These are phyloP conservation scores for Lentinula sp. DNA, from an alignment of 768 basidiomycete species.

Conservation along the genomic window DNA sequence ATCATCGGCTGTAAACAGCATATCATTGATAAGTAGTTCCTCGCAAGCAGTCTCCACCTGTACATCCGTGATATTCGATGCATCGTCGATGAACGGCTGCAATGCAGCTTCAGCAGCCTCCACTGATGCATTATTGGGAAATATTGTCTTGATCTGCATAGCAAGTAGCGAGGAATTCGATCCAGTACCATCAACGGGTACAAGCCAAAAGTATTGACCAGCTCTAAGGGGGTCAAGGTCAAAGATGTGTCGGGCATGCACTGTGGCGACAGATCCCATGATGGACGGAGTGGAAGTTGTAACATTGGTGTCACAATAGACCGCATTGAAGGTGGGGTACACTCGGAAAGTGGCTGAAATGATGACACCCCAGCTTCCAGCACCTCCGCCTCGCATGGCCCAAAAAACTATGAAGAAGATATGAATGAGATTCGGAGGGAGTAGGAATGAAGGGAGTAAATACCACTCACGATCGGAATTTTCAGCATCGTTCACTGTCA, in stretches of 20 bases:
- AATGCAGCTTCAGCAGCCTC: conserved; percentile 11
- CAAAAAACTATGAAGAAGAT: conserved; percentile 3
- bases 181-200: no score
- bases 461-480: no score
- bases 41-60: not conserved
- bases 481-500: no score
- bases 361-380: conserved; percentile 32
- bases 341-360: conserved; percentile 27
- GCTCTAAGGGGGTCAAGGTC: conserved; percentile 23
- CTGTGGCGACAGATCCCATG: conserved; percentile 17
- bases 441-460: no score
- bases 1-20: no score
- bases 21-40: no score
- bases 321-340: conserved; percentile 25
- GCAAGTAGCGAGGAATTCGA: no score
- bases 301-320: conserved; percentile 9
- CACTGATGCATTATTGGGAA: conserved; percentile 14
- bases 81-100: conserved; percentile 16
- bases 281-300: no score
- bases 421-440: no score
- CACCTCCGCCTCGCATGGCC: conserved; percentile 2
- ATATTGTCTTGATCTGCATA: not conserved
- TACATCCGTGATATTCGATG: not conserved
- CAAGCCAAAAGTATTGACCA: conserved; percentile 22
- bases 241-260: conserved; percentile 31